Evolutionary conservation across 2,329 filamentous ascomycete species (phyloP).

Genomic region (Westerdykella sp.): DNA sequence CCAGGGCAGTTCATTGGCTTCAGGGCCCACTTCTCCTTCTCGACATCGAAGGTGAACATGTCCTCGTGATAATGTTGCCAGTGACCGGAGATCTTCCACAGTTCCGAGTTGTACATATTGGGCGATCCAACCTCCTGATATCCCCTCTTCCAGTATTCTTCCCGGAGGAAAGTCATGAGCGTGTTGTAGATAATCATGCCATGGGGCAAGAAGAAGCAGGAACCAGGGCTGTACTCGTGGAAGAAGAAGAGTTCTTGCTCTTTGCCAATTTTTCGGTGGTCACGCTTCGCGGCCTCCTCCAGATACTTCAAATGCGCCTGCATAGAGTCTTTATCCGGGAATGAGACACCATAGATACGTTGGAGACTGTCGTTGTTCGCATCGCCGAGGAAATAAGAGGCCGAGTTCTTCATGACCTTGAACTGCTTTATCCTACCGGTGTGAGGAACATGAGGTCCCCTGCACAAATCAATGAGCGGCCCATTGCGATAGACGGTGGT

Average conservation of each 20-base stretch:
- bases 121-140: constrained; percentile 95
- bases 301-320: constrained; percentile 90
- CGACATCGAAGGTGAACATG: constrained; percentile 81
- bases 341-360: constrained; percentile 93
- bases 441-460: constrained; percentile 89
- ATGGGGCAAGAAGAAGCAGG: constrained; percentile 85
- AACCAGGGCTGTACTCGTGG: constrained; percentile 86
- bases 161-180: constrained; percentile 70
- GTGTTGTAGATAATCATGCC: constrained; percentile 92
- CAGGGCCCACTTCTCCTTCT: constrained; percentile 78
- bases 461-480: constrained; percentile 88
- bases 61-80: constrained; percentile 91
- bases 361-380: constrained; percentile 91
- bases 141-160: constrained; percentile 86
- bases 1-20: constrained; percentile 99
- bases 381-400: constrained; percentile 90
- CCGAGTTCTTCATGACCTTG: constrained; percentile 80
- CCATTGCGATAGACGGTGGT: constrained; percentile 95
- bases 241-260: constrained; percentile 99
- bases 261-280: constrained; percentile 87
- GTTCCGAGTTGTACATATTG: constrained; percentile 88
- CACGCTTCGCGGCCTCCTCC: constrained; percentile 95
- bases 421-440: constrained; percentile 93
- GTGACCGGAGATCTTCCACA: constrained; percentile 94
- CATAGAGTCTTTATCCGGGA: constrained; percentile 93